These are phyloP conservation scores for Antitrichia curtipendula DNA, from an alignment of 225 moss, liverwort and hornwort genomes.

Conservation along the genomic window DNA sequence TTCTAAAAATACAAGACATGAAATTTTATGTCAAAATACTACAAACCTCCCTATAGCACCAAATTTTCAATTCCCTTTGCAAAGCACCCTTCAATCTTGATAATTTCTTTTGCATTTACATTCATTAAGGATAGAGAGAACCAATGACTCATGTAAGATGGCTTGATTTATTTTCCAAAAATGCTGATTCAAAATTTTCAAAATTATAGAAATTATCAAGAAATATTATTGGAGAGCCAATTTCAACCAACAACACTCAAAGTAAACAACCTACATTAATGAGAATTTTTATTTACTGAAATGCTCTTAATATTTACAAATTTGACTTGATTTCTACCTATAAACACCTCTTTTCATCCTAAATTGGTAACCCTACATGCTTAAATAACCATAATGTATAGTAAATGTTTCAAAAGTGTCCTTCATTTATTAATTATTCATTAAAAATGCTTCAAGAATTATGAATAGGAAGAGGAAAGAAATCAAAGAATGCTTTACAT, in stretches of 20 bases:
- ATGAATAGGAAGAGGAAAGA: no score
- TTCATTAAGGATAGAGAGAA: not conserved
- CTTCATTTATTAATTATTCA: not conserved
- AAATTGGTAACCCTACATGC: not conserved
- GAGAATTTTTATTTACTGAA: no score
- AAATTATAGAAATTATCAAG: not conserved
- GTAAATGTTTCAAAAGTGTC: not conserved
- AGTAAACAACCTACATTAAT: not conserved
- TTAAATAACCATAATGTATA: not conserved
- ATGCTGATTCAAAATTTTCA: not conserved
- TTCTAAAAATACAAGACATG: not conserved
- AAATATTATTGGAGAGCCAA: not conserved
- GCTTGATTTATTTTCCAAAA: not conserved
- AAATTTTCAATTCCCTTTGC: not conserved
- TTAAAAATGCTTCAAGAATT: not conserved
- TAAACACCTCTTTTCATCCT: not conserved
- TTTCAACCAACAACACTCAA: not conserved
- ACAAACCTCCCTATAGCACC: rapidly evolving
- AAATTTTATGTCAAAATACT: not conserved
- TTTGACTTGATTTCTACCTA: no score
- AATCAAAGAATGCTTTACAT: not conserved
- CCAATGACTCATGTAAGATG: not conserved
- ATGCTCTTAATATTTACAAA: not conserved
- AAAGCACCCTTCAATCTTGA: not conserved
- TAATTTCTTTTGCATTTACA: not conserved